Base-by-base conservation (phyloP, 768 basidiomycete species). In the Kwoniella sp. region DNA sequence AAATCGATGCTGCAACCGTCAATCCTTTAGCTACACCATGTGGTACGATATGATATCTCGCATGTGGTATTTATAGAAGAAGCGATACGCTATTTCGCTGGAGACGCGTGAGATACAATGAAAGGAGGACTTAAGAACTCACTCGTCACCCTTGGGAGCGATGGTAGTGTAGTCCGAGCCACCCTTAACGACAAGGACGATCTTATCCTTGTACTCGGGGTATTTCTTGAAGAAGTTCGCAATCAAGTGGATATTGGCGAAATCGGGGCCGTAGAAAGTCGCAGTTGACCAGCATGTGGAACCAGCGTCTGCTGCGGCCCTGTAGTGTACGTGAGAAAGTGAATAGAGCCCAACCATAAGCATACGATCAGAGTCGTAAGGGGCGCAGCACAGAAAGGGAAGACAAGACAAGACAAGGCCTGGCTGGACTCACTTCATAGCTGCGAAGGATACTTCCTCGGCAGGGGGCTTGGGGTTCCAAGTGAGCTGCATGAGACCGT, bases 401-500 rank as follows among this genome's bases (percentile, higher is more conserved):
- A 21, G 48, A 25, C 5, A 2, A 27, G 26, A 3, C n/a, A n/a
- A n/a, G n/a, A n/a, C n/a, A n/a, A n/a, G n/a, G n/a, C n/a, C n/a
- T 22, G 10, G 3, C 69, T 57, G 12, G 83, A 83, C 76, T 67
- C 58, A 77, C 72, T 85, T 86, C 80, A 89, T 87, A 1, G 86
- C 81, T 22, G 83, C 85, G 64, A 89, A 88, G 9, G 84, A 84
- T 33, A 85, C 82, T 57, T 86, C 86, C 60, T 89, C 87, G 1
- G 85, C 79, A 33, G 83, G 77, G 10, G 82, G 81, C 19, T 71
- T 77, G 10, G 83, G 80, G 17, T 69, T 83, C 86, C 67, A 85
- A 80, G 85, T 88, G 82, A 87, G 84, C 72, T 83, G 79, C 85
- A 86, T 85, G 51, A 87, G 78, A 0, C 86, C 86, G 70, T 85